Conservation (phyloP, 1,284 basidiomycete species). For the Boletus mariae region DNA sequence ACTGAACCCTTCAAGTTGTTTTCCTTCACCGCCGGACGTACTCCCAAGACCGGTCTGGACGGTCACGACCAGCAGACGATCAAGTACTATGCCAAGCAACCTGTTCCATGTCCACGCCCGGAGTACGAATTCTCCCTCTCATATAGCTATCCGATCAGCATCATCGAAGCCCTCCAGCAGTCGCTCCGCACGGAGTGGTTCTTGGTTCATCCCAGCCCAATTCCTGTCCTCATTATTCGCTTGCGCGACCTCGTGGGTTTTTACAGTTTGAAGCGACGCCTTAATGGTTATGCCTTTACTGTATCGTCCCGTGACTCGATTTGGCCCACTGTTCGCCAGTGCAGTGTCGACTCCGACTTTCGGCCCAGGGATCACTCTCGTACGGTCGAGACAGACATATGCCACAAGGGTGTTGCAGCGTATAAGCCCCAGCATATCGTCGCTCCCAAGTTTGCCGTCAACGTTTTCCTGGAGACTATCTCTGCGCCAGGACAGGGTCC, state of each 20-base stretch:
- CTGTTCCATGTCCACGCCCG: not conserved
- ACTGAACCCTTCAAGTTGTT: constrained; percentile 8
- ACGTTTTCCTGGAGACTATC: constrained; percentile 22
- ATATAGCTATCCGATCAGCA: constrained; percentile 8
- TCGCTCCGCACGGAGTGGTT: constrained; percentile 11
- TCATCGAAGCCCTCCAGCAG: constrained; percentile 9
- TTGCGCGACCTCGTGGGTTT: constrained; percentile 16
- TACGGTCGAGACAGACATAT: not conserved
- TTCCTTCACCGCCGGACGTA: constrained; percentile 3
- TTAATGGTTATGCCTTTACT: constrained; percentile 7
- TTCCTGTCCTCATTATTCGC: constrained; percentile 19
- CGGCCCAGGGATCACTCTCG: constrained; percentile 4
- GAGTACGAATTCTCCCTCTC: not conserved
- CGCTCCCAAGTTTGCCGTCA: constrained; percentile 26
- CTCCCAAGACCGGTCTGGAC: constrained; percentile 10
- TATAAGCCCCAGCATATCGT: constrained; percentile 20
- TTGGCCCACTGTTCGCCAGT: constrained; percentile 13
- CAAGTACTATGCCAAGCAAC: constrained; percentile 8
- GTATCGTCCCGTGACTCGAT: constrained; percentile 14
- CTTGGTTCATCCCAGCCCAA: constrained; percentile 15
- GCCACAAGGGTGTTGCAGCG: not conserved
- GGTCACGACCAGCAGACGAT: constrained; percentile 7
- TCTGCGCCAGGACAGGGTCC: not conserved
- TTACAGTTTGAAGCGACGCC: not conserved
- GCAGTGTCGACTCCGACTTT: constrained; percentile 11